These are phyloP conservation scores for Pseudonitzschia multistriata DNA, from an alignment of 108 stramenopile species.

Conservation along the genomic window DNA sequence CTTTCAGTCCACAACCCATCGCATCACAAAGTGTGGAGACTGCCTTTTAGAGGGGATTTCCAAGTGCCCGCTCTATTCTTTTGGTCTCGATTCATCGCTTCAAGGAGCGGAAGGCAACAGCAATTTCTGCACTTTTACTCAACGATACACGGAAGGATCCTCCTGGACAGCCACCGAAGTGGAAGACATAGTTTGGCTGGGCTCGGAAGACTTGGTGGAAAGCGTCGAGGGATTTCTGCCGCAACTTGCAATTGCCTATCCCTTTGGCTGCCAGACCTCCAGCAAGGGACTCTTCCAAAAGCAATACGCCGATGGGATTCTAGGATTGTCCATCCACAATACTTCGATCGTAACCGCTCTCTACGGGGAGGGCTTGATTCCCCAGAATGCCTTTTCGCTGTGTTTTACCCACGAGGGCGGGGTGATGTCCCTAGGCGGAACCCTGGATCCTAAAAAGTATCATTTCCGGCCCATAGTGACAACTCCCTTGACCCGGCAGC, in stretches of 20 bases:
- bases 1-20: conserved; percentile 28
- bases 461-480: conserved; percentile 59
- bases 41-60: conserved; percentile 34
- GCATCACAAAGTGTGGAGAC: conserved; percentile 16
- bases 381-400: conserved; percentile 58
- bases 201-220: conserved; percentile 25
- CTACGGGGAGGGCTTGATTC: conserved; percentile 43
- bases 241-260: conserved; percentile 57
- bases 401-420: conserved; percentile 63
- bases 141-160: conserved; percentile 80
- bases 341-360: conserved; percentile 48
- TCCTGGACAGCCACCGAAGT: conserved; percentile 71
- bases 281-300: conserved; percentile 86
- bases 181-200: conserved; percentile 74
- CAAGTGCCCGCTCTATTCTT: conserved; percentile 11
- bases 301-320: conserved; percentile 96
- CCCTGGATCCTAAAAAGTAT: conserved; percentile 19
- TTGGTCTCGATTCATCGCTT: background rate
- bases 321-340: conserved; percentile 81
- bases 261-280: conserved; percentile 92
- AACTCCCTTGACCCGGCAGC: conserved; percentile 33
- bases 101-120: too few relatives aligned
- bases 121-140: conserved; percentile 45
- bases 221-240: conserved; percentile 31
- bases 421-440: conserved; percentile 63